Base-by-base conservation (phyloP, 306 rosid genomes). In the Inga laurina region DNA sequence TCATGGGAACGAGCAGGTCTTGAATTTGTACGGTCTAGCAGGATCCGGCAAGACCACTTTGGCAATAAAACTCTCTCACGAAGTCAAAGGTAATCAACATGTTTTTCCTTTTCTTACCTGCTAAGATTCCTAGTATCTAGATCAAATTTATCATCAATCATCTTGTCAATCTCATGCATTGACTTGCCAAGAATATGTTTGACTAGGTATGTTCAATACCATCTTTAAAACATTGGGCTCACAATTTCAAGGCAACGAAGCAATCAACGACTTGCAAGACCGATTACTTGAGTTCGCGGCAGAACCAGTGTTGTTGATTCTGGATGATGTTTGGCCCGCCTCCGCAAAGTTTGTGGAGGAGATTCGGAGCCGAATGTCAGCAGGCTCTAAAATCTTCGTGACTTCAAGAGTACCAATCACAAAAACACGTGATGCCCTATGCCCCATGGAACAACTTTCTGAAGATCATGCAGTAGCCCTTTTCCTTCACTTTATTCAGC, bases 401-500 rank as follows among this genome's bases (percentile, higher is more conserved):
- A 72, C 51, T 72, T 72, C 76, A 22, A 43, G 76, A 22, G 19
- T 24, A 19, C 44, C 8, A 19, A 16, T 72, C 24, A 11, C 19
- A n/a, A 7, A 3, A 2, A 2, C 16, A 43, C 5, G 0, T n/a
- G 75, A 13, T 24, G 18, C 72, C 7, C 19, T 0, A 12, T 32
- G 24, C 11, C 76, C 4, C 76, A 72, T 72, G 57, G 8, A 22
- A 44, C 19, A 5, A 12, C 76, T 72, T n/a, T 11, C 35, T 11
- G 37, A 72, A 21, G 0, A 22, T 21, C 37, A 72, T 44, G 76
- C 76, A 72, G 2, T 3, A 24, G 13, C 19, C 16, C 57, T 44
- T 44, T 13, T 72, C 76, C 37, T 44, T 72, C 76, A 72, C 54
- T 72, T 72, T 72, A 21, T 72, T 72, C 76, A 72, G 22, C 75